Evolutionary conservation across 805 yeast genomes (phyloP).

Genomic region (Saccharomycodes ludwigii): DNA sequence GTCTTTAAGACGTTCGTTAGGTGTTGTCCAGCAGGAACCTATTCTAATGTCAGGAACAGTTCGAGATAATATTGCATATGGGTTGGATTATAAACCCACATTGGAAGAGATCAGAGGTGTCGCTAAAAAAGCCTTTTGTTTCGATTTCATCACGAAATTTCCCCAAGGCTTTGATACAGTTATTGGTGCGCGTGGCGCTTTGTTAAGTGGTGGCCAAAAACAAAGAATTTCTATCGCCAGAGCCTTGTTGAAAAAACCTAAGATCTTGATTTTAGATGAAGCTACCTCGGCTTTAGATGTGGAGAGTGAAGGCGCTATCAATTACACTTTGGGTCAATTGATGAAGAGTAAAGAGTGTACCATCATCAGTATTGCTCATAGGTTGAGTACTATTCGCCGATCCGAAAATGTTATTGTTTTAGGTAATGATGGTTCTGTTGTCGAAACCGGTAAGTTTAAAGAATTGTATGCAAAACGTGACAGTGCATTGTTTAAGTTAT

Average conservation of each 20-base stretch:
- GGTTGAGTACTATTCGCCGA: slow-evolving; percentile 80
- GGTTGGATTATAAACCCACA: slow-evolving; percentile 52
- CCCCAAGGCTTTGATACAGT: slow-evolving; percentile 55
- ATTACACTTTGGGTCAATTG: slow-evolving; percentile 58
- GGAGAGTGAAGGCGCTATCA: slow-evolving; percentile 62
- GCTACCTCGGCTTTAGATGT: slow-evolving; percentile 83
- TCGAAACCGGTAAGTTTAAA: slow-evolving; percentile 56
- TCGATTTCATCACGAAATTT: slow-evolving; percentile 44
- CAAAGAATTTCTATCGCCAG: slow-evolving; percentile 84
- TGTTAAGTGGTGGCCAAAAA: slow-evolving; percentile 85
- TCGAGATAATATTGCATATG: slow-evolving; percentile 65
- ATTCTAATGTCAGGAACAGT: slow-evolving; percentile 71
- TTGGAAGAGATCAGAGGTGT: slow-evolving; percentile 34
- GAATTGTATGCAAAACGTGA: slow-evolving; percentile 38
- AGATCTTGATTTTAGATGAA: slow-evolving; percentile 70
- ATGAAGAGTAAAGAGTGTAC: slow-evolving; percentile 52
- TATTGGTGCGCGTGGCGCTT: slow-evolving; percentile 53
- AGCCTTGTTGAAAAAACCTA: slow-evolving; percentile 64
- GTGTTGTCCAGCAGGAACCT: slow-evolving; percentile 73
- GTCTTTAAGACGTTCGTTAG: slow-evolving; percentile 43
- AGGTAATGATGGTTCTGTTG: slow-evolving; percentile 69
- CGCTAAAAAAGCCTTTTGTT: slow-evolving; percentile 43
- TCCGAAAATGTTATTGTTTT: slow-evolving; percentile 78
- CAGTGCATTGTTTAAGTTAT: slow-evolving; percentile 27
- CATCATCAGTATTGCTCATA: slow-evolving; percentile 84